These are phyloP conservation scores for Mycena pura DNA, from an alignment of 768 basidiomycete genomes.

Conservation along the genomic window DNA sequence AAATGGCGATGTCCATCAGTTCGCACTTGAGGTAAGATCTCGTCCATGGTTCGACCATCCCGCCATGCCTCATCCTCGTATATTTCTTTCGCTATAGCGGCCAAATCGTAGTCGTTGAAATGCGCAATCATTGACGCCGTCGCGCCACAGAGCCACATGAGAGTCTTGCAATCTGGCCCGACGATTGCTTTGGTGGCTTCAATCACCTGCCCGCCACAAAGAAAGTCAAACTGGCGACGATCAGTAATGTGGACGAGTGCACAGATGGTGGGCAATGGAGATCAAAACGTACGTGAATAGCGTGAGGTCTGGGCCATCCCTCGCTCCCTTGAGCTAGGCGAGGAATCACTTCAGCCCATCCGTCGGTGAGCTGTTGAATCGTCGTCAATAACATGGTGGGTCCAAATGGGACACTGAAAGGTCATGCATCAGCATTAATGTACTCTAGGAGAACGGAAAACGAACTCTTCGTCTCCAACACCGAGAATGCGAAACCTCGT, in stretches of 20 bases:
- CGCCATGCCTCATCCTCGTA: conserved; percentile 11
- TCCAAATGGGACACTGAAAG: neutral
- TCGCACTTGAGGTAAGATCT: conserved; percentile 7
- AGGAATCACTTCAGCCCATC: conserved; percentile 4
- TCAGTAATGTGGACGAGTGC: neutral
- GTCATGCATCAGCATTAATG: neutral
- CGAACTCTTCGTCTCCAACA: conserved; percentile 7
- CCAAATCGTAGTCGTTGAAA: conserved; percentile 17
- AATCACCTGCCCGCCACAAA: conserved; percentile 1
- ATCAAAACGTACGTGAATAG: conserved; percentile 12
- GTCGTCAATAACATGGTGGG: neutral
- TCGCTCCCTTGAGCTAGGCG: neutral
- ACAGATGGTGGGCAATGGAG: neutral
- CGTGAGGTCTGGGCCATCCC: conserved; percentile 15
- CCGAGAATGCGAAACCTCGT: conserved; percentile 9
- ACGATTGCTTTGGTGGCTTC: conserved; percentile 10
- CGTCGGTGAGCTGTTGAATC: conserved; percentile 3
- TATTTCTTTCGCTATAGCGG: conserved; percentile 2
- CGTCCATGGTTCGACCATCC: conserved; percentile 6
- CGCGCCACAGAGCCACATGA: neutral
- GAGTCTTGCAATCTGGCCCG: conserved; percentile 18
- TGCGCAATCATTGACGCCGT: neutral
- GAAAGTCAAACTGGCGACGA: conserved; percentile 10
- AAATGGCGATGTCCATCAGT: neutral
- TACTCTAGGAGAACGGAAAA: neutral